Evolutionary conservation across 805 yeast species (phyloP).

Genomic region (Barnettozyma wickerhamii): DNA sequence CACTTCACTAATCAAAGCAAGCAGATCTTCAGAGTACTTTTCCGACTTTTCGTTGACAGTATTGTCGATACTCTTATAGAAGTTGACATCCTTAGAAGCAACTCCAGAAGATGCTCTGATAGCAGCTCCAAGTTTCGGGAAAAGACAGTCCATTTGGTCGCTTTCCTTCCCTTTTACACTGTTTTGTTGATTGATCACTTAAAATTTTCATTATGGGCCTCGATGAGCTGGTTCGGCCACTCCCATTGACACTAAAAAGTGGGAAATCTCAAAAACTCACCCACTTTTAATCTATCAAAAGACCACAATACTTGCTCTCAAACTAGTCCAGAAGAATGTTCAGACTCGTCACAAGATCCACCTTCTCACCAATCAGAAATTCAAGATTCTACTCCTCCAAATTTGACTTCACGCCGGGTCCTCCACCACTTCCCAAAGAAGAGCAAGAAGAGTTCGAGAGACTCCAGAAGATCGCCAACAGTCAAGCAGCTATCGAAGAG

Average conservation of each 20-base stretch:
- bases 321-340: no score
- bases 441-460: constrained; percentile 91
- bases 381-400: constrained; percentile 20
- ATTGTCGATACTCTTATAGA: constrained; percentile 60
- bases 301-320: no score
- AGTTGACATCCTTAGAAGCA: constrained; percentile 77
- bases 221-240: constrained; percentile 4
- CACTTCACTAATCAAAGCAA: constrained; percentile 43
- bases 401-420: constrained; percentile 32
- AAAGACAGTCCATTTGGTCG: constrained; percentile 7
- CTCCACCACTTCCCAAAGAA: constrained; percentile 72
- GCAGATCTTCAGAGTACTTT: constrained; percentile 36
- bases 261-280: neutral
- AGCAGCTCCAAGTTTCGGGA: constrained; percentile 49
- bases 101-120: constrained; percentile 66
- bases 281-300: no score
- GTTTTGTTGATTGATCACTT: no score
- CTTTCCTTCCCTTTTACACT: no score
- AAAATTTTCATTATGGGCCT: no score
- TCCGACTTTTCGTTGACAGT: constrained; percentile 37
- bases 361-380: neutral
- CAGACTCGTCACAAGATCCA: neutral
- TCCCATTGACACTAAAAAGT: no score
- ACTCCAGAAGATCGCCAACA: constrained; percentile 73
- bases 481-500: constrained; percentile 74